Evolutionary conservation across 352 stramenopile species (phyloP).

Genomic region (Peronosclerospora sorghi): DNA sequence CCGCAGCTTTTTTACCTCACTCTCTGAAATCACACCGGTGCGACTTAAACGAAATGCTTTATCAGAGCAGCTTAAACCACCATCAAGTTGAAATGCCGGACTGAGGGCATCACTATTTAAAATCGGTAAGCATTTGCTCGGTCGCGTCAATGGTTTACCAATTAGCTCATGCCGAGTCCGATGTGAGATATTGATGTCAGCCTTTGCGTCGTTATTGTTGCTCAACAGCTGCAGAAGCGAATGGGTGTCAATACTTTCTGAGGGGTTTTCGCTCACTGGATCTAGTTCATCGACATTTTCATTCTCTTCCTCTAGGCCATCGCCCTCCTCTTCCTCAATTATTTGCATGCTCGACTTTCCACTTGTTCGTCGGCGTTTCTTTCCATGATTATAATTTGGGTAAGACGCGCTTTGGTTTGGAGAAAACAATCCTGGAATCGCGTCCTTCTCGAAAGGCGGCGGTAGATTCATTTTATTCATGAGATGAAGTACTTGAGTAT

Average conservation of each 20-base stretch:
- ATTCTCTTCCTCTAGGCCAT: constrained; percentile 16
- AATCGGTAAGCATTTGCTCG: no score
- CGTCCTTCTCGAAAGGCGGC: constrained; percentile 55
- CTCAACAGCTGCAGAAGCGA: not conserved
- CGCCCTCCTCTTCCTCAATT: constrained; percentile 23
- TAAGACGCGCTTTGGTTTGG: constrained; percentile 7
- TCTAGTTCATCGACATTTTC: not conserved
- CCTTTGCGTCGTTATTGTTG: not conserved
- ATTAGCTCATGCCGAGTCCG: no score
- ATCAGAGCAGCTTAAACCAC: not conserved
- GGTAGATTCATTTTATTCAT: constrained; percentile 91
- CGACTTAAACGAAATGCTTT: constrained; percentile 2
- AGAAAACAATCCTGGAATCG: constrained; percentile 59
- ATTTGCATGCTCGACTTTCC: constrained; percentile 10
- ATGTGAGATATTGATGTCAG: no score
- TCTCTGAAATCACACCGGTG: constrained; percentile 48
- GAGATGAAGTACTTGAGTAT: constrained; percentile 84
- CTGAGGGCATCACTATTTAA: no score
- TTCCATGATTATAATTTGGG: not conserved
- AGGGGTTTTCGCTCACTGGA: not conserved
- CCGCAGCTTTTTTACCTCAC: constrained; percentile 36
- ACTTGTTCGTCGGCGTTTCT: constrained; percentile 19
- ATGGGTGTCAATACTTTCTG: not conserved
- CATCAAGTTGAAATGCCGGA: no score
- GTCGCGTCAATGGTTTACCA: no score